Conservation (phyloP, 2,329 filamentous ascomycete genomes). For the Ciborinia camelliae region DNA sequence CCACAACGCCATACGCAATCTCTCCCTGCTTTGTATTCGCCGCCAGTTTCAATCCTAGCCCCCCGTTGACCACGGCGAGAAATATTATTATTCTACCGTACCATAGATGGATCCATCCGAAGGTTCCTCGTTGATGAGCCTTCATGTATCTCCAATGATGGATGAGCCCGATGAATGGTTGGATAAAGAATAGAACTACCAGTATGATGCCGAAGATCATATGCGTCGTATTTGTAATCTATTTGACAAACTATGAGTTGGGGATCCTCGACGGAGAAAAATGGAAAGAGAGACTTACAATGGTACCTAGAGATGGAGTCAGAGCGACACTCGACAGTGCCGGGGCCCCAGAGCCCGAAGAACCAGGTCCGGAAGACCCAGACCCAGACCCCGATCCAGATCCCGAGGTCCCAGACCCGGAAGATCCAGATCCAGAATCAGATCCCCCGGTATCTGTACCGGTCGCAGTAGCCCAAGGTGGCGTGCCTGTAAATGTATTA, state of each 20-base stretch:
- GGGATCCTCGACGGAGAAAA: neutral
- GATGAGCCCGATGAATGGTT: slow-evolving; percentile 55
- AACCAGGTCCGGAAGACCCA: neutral
- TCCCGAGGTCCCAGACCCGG: neutral
- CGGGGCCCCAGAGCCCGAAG: neutral
- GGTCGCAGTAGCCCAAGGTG: slow-evolving; percentile 13
- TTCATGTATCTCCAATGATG: slow-evolving; percentile 55
- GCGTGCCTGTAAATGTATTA: neutral
- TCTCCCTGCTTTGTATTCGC: slow-evolving; percentile 42
- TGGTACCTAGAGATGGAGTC: neutral
- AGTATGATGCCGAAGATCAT: slow-evolving; percentile 56
- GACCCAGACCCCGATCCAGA: neutral
- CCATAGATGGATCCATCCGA: slow-evolving; percentile 60
- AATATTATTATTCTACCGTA: slow-evolving; percentile 57
- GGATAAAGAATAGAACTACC: slow-evolving; percentile 51
- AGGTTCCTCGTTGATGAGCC: slow-evolving; percentile 45
- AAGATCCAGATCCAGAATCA: neutral
- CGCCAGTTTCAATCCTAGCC: slow-evolving; percentile 55
- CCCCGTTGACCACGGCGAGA: slow-evolving; percentile 61
- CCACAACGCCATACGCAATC: slow-evolving; percentile 55
- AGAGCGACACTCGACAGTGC: neutral
- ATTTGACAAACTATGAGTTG: slow-evolving; percentile 22
- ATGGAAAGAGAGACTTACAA: slow-evolving; percentile 41
- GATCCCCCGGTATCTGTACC: neutral
- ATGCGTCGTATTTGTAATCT: slow-evolving; percentile 54